Evolutionary conservation across 768 basidiomycete species (phyloP).

Genomic region (Terana coerulea): DNA sequence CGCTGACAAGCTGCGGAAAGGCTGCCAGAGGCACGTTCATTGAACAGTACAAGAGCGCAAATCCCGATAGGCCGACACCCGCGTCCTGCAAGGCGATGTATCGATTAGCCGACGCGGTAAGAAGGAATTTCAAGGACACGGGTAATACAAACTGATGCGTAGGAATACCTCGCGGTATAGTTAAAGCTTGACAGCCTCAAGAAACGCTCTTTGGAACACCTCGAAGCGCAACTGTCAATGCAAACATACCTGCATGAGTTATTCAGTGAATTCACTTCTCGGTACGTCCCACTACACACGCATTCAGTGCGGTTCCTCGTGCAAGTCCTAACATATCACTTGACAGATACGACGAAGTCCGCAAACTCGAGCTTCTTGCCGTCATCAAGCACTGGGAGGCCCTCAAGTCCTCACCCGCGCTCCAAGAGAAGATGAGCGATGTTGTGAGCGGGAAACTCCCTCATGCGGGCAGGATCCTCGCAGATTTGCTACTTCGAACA

Average conservation of each 20-base stretch:
- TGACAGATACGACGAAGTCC: constrained; percentile 12
- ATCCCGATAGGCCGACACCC: constrained; percentile 2
- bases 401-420: constrained; percentile 4
- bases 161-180: neutral
- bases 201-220: constrained; percentile 8
- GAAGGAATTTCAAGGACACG: too few relatives aligned
- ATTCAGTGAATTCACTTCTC: constrained; percentile 14
- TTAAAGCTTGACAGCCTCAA: constrained; percentile 8
- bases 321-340: too few relatives aligned
- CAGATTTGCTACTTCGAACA: constrained; percentile 1
- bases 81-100: constrained; percentile 11
- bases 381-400: constrained; percentile 14
- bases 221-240: constrained; percentile 6
- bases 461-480: neutral
- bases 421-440: constrained; percentile 11
- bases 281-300: constrained; percentile 3
- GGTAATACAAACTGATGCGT: neutral
- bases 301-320: too few relatives aligned
- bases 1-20: constrained; percentile 1
- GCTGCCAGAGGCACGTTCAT: neutral
- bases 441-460: constrained; percentile 5
- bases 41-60: neutral
- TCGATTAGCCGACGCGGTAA: constrained; percentile 8
- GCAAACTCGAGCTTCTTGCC: constrained; percentile 9
- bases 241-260: constrained; percentile 13